Evolutionary conservation across 192 early-diverging fungal genomes (phyloP).

Genomic region (Backusella mclennaniae): DNA sequence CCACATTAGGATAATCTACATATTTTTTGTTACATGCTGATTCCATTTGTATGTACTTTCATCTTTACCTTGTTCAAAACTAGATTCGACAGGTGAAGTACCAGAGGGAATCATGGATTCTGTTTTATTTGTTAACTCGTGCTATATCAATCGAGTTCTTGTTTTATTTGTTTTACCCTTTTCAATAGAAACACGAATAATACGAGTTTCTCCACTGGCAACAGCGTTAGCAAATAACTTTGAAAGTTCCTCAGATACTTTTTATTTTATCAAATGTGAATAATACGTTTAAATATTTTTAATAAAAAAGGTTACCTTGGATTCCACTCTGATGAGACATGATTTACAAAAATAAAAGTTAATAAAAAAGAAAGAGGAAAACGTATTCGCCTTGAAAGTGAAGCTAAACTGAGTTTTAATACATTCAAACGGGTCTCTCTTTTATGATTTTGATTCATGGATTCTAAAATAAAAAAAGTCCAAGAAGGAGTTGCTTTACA

Average conservation of each 20-base stretch:
- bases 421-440: neutral
- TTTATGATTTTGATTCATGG: too few species aligned
- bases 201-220: slow-evolving; percentile 29
- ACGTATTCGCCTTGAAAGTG: neutral
- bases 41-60: neutral
- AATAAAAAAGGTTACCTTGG: slow-evolving; percentile 31
- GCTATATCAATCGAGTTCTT: neutral
- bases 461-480: too few species aligned
- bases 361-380: neutral
- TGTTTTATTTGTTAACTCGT: neutral
- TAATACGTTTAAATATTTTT: neutral
- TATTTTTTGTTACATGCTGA: neutral
- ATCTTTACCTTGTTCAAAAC: slow-evolving; percentile 42
- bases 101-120: slow-evolving; percentile 39
- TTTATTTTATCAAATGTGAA: neutral
- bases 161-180: slow-evolving; percentile 36
- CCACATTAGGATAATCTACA: neutral
- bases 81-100: slow-evolving; percentile 19
- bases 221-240: slow-evolving; percentile 44
- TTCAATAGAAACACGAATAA: slow-evolving; percentile 47
- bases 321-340: slow-evolving; percentile 63
- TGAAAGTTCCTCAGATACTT: slow-evolving; percentile 51
- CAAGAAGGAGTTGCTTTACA: too few species aligned
- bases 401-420: neutral
- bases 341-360: neutral